phyloP scores from a whole-genome alignment of 352 stramenopile species.

The Globisporangium solare region DNA sequence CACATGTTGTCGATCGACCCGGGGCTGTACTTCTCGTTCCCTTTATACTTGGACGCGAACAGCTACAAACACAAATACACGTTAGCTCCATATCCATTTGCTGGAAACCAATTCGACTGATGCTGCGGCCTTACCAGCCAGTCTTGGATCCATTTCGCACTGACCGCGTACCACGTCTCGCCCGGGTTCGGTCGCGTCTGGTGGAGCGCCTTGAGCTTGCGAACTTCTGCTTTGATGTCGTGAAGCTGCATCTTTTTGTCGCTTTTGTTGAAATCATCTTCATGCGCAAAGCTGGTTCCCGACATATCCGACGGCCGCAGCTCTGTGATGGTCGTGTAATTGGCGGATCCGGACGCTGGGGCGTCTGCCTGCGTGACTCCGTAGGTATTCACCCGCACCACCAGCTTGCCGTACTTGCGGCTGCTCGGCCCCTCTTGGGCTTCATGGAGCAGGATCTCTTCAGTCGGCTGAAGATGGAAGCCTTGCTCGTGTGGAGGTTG shows the following conservation, averaged over 20 bases:
- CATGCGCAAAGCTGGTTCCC: conserved; percentile 47
- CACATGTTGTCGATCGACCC: conserved; percentile 72
- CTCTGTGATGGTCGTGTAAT: conserved; percentile 56
- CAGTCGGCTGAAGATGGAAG: conserved; percentile 55
- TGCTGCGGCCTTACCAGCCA: conserved; percentile 30
- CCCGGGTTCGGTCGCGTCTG: conserved; percentile 49
- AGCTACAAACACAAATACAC: conserved; percentile 15
- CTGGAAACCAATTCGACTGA: neutral
- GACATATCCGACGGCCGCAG: conserved; percentile 44
- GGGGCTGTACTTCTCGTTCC: conserved; percentile 45
- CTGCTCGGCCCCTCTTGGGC: conserved; percentile 38
- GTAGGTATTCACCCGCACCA: conserved; percentile 66
- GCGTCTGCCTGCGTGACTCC: conserved; percentile 26
- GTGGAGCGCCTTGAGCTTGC: conserved; percentile 59
- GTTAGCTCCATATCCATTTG: no score
- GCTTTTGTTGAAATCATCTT: conserved; percentile 62
- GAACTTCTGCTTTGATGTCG: conserved; percentile 59
- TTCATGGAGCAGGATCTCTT: conserved; percentile 50
- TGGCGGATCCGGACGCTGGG: conserved; percentile 18
- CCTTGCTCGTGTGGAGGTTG: conserved; percentile 52
- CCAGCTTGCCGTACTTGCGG: conserved; percentile 64
- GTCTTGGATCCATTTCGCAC: conserved; percentile 54
- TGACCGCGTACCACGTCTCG: conserved; percentile 69
- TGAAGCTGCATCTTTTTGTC: conserved; percentile 35
- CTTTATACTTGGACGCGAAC: conserved; percentile 73